phyloP scores from a whole-genome alignment of 2,329 filamentous ascomycete species.

The Trichothecium roseum region DNA sequence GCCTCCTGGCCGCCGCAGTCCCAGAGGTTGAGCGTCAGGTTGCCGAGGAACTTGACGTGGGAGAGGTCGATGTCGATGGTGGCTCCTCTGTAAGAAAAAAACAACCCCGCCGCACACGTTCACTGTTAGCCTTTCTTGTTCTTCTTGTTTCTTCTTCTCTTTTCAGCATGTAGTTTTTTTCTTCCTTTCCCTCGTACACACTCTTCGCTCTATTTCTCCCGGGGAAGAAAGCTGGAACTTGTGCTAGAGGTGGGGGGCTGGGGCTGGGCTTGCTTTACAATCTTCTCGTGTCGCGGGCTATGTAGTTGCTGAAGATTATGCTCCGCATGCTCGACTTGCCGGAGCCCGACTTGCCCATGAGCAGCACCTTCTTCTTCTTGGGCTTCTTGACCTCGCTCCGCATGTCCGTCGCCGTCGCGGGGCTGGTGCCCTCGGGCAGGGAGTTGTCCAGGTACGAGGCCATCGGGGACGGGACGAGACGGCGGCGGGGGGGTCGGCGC shows the following conservation, averaged over 20 bases:
- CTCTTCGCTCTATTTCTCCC: too few relatives aligned
- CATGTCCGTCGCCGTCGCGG: constrained; percentile 20
- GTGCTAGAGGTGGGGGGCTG: background rate
- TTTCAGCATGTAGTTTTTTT: too few relatives aligned
- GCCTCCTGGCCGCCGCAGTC: constrained; percentile 98
- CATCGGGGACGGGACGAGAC: constrained; percentile 12
- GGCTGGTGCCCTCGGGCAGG: constrained; percentile 8
- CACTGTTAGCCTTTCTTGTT: too few relatives aligned
- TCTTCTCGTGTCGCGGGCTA: constrained; percentile 86
- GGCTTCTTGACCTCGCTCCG: constrained; percentile 50
- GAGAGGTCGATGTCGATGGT: constrained; percentile 98
- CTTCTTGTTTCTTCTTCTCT: background rate
- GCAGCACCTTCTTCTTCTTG: constrained; percentile 78
- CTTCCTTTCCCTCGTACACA: too few relatives aligned
- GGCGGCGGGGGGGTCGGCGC: too few relatives aligned
- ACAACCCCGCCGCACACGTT: too few relatives aligned
- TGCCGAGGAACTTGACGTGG: constrained; percentile 97
- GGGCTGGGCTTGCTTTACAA: constrained; percentile 48
- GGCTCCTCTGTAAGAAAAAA: constrained; percentile 48
- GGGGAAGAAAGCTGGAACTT: background rate
- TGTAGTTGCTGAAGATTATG: constrained; percentile 99
- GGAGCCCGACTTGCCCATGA: constrained; percentile 94
- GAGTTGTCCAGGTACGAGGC: constrained; percentile 21
- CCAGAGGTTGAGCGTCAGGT: constrained; percentile 95
- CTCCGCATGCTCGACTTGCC: constrained; percentile 98